Evolutionary conservation across 768 basidiomycete species (phyloP).

Genomic region (Imleria badia): DNA sequence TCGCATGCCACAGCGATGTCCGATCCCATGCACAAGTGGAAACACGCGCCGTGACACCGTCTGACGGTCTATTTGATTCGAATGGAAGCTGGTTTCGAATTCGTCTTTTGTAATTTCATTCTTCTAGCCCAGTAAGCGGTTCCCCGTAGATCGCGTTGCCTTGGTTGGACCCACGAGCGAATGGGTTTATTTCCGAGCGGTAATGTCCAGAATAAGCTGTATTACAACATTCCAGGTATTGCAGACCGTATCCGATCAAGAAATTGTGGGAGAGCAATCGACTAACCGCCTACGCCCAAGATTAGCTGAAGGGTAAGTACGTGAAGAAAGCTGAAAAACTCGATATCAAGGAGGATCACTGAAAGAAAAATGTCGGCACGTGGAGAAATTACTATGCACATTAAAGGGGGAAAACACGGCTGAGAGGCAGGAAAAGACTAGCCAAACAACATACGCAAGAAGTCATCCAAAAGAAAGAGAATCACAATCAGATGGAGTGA

Average conservation of each 20-base stretch:
- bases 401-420: slow-evolving; percentile 1
- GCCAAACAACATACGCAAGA: slow-evolving; percentile 23
- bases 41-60: slow-evolving; percentile 1
- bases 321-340: slow-evolving; percentile 10
- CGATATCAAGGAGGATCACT: slow-evolving; percentile 14
- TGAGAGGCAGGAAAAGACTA: slow-evolving; percentile 8
- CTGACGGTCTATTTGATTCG: background rate
- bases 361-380: background rate
- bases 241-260: slow-evolving; percentile 34
- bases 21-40: background rate
- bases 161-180: background rate
- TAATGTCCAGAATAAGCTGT: slow-evolving; percentile 32
- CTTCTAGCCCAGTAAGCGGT: background rate
- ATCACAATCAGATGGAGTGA: slow-evolving; percentile 8
- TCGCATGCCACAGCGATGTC: slow-evolving; percentile 8
- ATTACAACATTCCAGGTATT: slow-evolving; percentile 40
- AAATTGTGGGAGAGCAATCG: slow-evolving; percentile 12
- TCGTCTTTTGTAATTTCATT: slow-evolving; percentile 13
- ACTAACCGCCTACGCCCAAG: slow-evolving; percentile 16
- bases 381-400: slow-evolving; percentile 25
- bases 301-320: slow-evolving; percentile 31
- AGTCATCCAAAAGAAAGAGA: slow-evolving; percentile 16
- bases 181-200: slow-evolving; percentile 15
- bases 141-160: background rate
- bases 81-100: slow-evolving; percentile 18